phyloP scores from a whole-genome alignment of 148 eudicot genomes.

The Amaranthus cruentus region DNA sequence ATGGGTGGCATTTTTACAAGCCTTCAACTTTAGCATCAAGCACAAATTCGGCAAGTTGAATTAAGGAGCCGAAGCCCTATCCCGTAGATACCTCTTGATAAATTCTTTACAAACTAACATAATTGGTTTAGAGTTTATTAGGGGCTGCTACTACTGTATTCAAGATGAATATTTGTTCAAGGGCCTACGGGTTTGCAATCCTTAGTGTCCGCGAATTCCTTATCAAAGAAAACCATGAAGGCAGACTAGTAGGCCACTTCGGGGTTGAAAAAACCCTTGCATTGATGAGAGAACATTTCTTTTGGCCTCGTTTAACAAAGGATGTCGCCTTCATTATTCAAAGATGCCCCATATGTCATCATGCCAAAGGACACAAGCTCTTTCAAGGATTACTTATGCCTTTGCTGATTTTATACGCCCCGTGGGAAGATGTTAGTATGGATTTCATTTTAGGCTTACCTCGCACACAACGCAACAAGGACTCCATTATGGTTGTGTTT shows the following conservation, averaged over 20 bases:
- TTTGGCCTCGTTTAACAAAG: too few species aligned
- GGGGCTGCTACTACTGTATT: too few species aligned
- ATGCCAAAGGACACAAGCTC: neutral
- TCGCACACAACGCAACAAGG: neutral
- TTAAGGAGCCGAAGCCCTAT: neutral
- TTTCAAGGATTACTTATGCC: neutral
- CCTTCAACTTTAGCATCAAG: neutral
- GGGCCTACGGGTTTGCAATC: neutral
- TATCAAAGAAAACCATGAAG: too few species aligned
- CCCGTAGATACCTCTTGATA: neutral
- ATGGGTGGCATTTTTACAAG: neutral
- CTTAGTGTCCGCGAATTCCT: neutral
- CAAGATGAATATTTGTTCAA: neutral
- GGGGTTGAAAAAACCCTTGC: too few species aligned
- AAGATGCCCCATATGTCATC: neutral
- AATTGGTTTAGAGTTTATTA: neutral
- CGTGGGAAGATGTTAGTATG: neutral
- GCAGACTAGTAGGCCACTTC: too few species aligned
- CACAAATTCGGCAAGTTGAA: neutral
- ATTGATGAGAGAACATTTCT: too few species aligned
- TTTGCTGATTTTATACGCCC: neutral
- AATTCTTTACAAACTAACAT: neutral
- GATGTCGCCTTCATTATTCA: neutral
- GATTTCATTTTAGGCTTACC: neutral
- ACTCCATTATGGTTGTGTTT: neutral